Percentiles rank a stretch among this genome's conserved stretches.
phyloP scores from a whole-genome alignment of 805 yeast genomes.

The Danielia reshetovae region DNA sequence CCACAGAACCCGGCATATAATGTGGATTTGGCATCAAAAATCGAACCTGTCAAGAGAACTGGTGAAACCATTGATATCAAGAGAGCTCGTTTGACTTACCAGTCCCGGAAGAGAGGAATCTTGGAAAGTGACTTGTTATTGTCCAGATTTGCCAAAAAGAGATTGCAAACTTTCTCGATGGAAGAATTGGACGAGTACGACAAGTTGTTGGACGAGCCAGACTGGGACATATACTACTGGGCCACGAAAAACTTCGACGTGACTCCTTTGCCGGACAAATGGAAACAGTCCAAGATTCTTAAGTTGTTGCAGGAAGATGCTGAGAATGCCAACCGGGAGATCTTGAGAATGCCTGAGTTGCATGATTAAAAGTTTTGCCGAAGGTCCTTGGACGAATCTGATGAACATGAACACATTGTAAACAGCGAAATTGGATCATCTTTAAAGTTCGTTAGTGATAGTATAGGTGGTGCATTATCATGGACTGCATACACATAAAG shows the following conservation, averaged over 20 bases:
- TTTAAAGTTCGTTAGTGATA: too few species aligned
- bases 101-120: constrained; percentile 91
- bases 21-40: constrained; percentile 51
- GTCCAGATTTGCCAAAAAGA: constrained; percentile 78
- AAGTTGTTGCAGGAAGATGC: constrained; percentile 66
- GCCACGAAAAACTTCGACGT: constrained; percentile 79
- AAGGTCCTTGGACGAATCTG: too few species aligned
- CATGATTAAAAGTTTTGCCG: too few species aligned
- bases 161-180: constrained; percentile 53
- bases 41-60: constrained; percentile 73
- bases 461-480: too few species aligned
- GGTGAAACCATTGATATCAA: constrained; percentile 71
- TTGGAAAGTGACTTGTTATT: constrained; percentile 86
- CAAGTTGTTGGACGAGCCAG: constrained; percentile 81
- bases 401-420: too few species aligned
- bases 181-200: constrained; percentile 85
- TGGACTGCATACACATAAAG: too few species aligned
- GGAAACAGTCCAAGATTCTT: constrained; percentile 69
- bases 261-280: constrained; percentile 83
- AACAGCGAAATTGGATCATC: too few species aligned
- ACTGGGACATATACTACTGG: constrained; percentile 99
- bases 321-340: constrained; percentile 64
- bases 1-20: constrained; percentile 35
- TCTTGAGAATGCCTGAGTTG: constrained; percentile 79
- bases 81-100: constrained; percentile 86